Base-by-base conservation (phyloP, 768 basidiomycete species). In the Trametes cubensis region DNA sequence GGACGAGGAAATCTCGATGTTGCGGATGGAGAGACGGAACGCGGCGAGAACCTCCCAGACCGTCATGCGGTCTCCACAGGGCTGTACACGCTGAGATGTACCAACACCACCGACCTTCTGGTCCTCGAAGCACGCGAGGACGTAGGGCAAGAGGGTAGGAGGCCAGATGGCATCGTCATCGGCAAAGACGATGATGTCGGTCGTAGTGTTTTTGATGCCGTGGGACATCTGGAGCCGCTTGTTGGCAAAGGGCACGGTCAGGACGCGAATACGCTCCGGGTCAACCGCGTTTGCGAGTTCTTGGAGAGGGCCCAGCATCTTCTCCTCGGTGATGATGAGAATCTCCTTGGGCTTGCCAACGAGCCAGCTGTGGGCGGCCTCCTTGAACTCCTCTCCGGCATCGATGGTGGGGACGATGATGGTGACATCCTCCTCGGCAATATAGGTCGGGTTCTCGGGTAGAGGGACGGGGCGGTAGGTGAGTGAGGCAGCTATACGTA, bases 111-210 rank as follows among this genome's bases (percentile, higher is more conserved):
- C 94, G 42, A 96, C 83, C 72, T 90, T 88, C 77, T 95, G 93
- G 76, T 96, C 95, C 76, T 95, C 94, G 70, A 96, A 95, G 72
- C 92, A 94, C 13, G 94, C 93, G 46, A 96, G 84, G 59, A 90
- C 85, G 74, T 88, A 91, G 0, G 92, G 91, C n/a, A 96, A 78
- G 61, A 97, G 83, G 4, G 91, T 94, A 0, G 92, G 86, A 0
- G 94, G 94, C 94, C 94, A 97, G 70, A 97, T 94, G 44, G 94
- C 94, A 73, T 97, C 94, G 70, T 97, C 94, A 71, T 95, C 94
- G 8, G 93, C 93, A 69, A 96, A 96, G 26, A 95, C 89, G 73
- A 95, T 93, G 75, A 96, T 94, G 71, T 94, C 94, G 5, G 94
- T 95, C 0, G 89, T 88, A 23, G 90, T 89, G 72, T 93, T 88